Evolutionary conservation across 2,329 filamentous ascomycete genomes (phyloP).

Genomic region (Sclerotinia subarctica): DNA sequence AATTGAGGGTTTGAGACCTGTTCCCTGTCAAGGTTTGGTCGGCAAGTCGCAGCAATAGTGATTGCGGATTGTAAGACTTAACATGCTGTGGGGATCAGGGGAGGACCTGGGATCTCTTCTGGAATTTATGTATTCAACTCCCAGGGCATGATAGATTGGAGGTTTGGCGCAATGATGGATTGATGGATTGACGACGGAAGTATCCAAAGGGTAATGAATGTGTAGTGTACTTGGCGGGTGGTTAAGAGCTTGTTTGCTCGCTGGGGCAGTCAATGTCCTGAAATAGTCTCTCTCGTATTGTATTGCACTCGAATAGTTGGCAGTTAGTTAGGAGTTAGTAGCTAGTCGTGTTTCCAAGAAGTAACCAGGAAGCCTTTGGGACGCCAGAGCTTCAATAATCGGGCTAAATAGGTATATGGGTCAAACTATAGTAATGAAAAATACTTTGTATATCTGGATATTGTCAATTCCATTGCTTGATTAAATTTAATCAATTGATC

Average conservation of each 20-base stretch:
- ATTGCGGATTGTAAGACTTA: slow-evolving; percentile 16
- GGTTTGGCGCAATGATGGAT: neutral
- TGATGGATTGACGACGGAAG: neutral
- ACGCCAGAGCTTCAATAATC: neutral
- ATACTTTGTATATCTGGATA: neutral
- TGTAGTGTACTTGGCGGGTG: too few species aligned
- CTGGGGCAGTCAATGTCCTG: neutral
- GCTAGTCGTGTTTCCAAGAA: neutral
- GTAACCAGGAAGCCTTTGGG: neutral
- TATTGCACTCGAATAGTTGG: too few species aligned
- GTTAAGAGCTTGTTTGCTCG: neutral
- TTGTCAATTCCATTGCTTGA: neutral
- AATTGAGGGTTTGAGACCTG: slow-evolving; percentile 15
- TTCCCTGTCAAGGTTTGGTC: slow-evolving; percentile 24
- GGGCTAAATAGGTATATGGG: neutral
- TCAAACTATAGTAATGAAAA: neutral
- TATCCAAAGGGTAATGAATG: neutral
- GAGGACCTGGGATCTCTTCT: slow-evolving; percentile 1
- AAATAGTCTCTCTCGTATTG: neutral
- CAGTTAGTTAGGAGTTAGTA: too few species aligned
- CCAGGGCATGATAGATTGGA: neutral
- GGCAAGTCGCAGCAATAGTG: slow-evolving; percentile 26
- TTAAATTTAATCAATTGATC: neutral
- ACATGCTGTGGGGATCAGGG: slow-evolving; percentile 25
- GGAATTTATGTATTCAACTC: neutral